phyloP scores from a whole-genome alignment of 345 rosid species.

The Syzygium grande region DNA sequence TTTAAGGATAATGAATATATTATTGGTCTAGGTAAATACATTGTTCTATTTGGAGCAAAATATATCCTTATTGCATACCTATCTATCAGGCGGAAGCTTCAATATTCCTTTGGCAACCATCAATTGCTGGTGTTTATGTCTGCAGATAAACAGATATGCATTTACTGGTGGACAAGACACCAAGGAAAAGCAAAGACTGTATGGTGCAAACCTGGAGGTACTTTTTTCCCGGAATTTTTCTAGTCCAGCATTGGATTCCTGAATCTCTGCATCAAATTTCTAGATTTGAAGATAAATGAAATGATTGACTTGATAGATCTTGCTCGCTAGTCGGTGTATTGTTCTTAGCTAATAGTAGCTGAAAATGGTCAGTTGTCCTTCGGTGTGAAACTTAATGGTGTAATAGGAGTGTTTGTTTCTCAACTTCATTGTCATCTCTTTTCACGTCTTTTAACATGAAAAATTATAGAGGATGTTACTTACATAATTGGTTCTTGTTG shows the following conservation, averaged over 20 bases:
- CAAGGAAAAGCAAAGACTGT: conserved; percentile 53
- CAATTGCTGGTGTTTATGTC: neutral
- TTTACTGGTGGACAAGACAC: conserved; percentile 86
- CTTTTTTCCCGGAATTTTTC: neutral
- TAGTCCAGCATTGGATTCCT: neutral
- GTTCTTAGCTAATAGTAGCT: neutral
- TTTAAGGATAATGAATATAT: neutral
- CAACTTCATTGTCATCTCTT: neutral
- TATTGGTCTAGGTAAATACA: neutral
- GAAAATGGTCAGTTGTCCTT: neutral
- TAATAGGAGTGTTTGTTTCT: neutral
- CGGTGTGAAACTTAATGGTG: neutral
- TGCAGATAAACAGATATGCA: conserved; percentile 70
- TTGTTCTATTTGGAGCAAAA: neutral
- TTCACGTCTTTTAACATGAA: neutral
- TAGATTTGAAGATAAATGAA: neutral
- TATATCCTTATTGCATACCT: neutral
- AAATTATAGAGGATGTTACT: neutral
- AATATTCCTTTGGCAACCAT: neutral
- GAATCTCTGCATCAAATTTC: neutral
- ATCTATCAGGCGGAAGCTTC: neutral
- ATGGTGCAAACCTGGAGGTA: conserved; percentile 94
- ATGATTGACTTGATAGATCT: neutral
- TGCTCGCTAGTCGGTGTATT: neutral
- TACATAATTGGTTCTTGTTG: neutral